Base-by-base conservation (phyloP, 2,329 filamentous ascomycete genomes). In the Fusarium guadeloupense region DNA sequence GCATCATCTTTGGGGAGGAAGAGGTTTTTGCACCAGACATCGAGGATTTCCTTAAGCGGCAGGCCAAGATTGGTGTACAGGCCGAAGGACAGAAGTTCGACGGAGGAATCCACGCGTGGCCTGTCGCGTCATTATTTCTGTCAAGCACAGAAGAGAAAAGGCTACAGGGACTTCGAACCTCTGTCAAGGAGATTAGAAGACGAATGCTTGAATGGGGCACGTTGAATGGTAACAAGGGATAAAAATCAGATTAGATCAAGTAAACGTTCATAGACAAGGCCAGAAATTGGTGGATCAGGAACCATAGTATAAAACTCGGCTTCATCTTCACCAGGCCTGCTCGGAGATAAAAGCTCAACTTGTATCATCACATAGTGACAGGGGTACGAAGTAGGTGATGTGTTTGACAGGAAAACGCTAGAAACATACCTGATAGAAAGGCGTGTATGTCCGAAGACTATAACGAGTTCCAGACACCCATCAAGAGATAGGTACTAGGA, bases 71-170 rank as follows among this genome's bases (percentile, higher is more conserved):
- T 13, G 82, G 82, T 4, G 74, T 85, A 28, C 72, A 81, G 31
- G 81, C 89, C n/a, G 78, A 81, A 48, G 81, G 80, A 50, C 79
- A 84, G 67, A 85, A 86, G 69, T 86, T 91, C 64, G 76, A 80
- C 23, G 88, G 85, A 13, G 88, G 86, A 4, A 88, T 95, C 54
- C 92, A 96, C 74, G 91, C 89, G 10, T 96, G 92, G 92, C 91
- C 91, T 0, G 88, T 96, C 17, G 89, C 89, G 9, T 81, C 81
- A 40, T 68, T 86, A n/a, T 85, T 86, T 68, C 72, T 87, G 23
- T 81, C 83, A 38, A 77, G 75, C 40, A 78, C 78, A 21, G 70
- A 72, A n/a, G 75, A 80, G 28, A 76, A 80, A 68, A 80, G 86
- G 50, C 71, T 84, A 49, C 79, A 80, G 59, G 85, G 86, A 4